These are phyloP conservation scores for Colletotrichum lini DNA, from an alignment of 2,329 filamentous ascomycete genomes.

Conservation along the genomic window DNA sequence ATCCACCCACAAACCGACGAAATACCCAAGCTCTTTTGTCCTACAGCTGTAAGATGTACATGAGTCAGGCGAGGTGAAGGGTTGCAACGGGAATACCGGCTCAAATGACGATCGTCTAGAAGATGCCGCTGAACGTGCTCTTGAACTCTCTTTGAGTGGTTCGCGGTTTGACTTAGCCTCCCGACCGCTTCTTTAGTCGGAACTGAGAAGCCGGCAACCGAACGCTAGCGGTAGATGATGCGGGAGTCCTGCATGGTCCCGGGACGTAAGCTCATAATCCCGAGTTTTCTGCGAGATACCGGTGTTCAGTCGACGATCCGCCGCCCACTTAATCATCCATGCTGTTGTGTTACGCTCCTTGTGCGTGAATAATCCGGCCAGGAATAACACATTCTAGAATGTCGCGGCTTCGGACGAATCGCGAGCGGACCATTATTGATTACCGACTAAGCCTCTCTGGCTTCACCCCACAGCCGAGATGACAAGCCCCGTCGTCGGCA, in stretches of 20 bases:
- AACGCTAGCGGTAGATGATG: neutral
- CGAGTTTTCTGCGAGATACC: constrained; percentile 33
- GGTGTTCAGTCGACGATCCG: neutral
- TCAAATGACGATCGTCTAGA: too few species aligned
- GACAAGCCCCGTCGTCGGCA: constrained; percentile 18
- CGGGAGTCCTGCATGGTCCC: neutral
- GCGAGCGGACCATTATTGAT: constrained; percentile 5
- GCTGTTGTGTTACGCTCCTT: neutral
- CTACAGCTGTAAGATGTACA: neutral
- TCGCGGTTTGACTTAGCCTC: neutral
- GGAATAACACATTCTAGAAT: neutral
- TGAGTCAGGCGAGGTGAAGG: neutral
- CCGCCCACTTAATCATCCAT: neutral
- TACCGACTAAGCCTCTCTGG: neutral
- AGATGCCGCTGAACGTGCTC: too few species aligned
- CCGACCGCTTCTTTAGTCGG: neutral
- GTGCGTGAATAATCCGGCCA: constrained; percentile 23
- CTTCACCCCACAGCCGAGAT: neutral
- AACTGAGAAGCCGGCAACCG: neutral
- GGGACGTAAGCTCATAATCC: constrained; percentile 10
- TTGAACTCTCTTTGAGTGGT: too few species aligned
- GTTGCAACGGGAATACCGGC: neutral
- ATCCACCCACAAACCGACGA: too few species aligned
- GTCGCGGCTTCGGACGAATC: constrained; percentile 12
- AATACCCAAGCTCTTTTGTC: neutral